phyloP scores from a whole-genome alignment of 2,329 filamentous ascomycete species.

The Emmonsiellopsis sp. region DNA sequence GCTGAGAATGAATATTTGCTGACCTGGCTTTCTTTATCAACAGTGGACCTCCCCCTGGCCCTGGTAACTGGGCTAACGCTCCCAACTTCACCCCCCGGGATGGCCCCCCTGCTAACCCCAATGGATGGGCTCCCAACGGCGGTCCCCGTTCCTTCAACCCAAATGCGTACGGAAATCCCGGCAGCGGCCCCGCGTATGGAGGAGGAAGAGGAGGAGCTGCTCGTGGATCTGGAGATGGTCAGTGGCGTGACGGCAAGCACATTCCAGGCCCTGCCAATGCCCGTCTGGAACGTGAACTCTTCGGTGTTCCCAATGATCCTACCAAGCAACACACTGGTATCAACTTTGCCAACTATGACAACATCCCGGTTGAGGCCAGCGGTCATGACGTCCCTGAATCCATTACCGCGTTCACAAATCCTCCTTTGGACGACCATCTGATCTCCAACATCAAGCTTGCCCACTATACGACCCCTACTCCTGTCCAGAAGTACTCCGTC shows the following conservation, averaged over 20 bases:
- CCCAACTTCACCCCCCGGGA: slow-evolving; percentile 45
- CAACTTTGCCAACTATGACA: slow-evolving; percentile 99
- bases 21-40: too few species aligned
- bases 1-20: too few species aligned
- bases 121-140: slow-evolving; percentile 28
- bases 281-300: slow-evolving; percentile 89
- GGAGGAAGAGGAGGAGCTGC: slow-evolving; percentile 41
- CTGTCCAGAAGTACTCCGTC: slow-evolving; percentile 98
- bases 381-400: slow-evolving; percentile 89
- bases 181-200: slow-evolving; percentile 36
- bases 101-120: slow-evolving; percentile 17
- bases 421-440: slow-evolving; percentile 89
- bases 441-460: slow-evolving; percentile 88
- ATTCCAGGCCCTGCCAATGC: slow-evolving; percentile 79
- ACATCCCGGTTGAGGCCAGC: slow-evolving; percentile 96
- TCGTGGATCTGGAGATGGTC: slow-evolving; percentile 71
- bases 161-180: slow-evolving; percentile 52
- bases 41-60: slow-evolving; percentile 15
- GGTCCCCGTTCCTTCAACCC: slow-evolving; percentile 45
- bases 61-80: slow-evolving; percentile 45
- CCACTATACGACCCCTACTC: slow-evolving; percentile 90
- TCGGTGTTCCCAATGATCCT: slow-evolving; percentile 82
- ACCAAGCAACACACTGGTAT: slow-evolving; percentile 95
- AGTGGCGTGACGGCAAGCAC: slow-evolving; percentile 97
- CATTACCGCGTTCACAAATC: slow-evolving; percentile 82